Percentiles rank a stretch among this genome's conserved stretches.
phyloP scores from a whole-genome alignment of 768 basidiomycete species.

The Chalciporus piperatus region DNA sequence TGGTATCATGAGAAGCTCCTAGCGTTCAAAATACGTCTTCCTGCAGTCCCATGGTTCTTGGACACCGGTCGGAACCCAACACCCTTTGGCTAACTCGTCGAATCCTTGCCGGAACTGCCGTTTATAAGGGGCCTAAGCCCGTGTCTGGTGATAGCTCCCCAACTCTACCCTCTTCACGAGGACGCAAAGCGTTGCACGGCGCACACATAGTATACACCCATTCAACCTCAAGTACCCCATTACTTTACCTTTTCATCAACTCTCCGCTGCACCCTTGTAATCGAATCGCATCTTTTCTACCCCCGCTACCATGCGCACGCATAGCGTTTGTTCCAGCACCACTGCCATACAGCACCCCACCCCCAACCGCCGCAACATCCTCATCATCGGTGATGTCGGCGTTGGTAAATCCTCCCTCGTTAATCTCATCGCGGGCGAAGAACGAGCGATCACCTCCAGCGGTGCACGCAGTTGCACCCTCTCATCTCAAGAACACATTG shows the following conservation, averaged over 20 bases:
- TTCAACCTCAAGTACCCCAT: neutral
- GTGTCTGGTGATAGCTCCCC: neutral
- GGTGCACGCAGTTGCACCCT: slow-evolving; percentile 38
- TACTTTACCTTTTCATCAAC: neutral
- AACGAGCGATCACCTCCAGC: slow-evolving; percentile 28
- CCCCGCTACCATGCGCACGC: slow-evolving; percentile 9
- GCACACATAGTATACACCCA: neutral
- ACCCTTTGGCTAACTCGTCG: slow-evolving; percentile 1
- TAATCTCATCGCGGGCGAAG: slow-evolving; percentile 34
- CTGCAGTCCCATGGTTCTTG: slow-evolving; percentile 8
- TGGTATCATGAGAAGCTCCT: slow-evolving; percentile 9
- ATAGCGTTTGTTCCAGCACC: slow-evolving; percentile 14
- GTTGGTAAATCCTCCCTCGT: slow-evolving; percentile 41
- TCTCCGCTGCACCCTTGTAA: neutral
- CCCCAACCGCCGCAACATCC: slow-evolving; percentile 20
- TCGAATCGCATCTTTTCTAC: neutral
- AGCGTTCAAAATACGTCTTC: neutral
- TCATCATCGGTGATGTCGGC: slow-evolving; percentile 29
- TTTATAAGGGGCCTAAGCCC: slow-evolving; percentile 12
- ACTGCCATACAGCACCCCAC: slow-evolving; percentile 2
- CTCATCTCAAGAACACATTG: slow-evolving; percentile 19
- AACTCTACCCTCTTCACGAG: neutral
- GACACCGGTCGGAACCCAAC: slow-evolving; percentile 2
- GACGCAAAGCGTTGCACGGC: neutral
- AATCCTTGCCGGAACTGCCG: neutral